These are phyloP conservation scores for Raphanus sativus DNA, from an alignment of 345 rosid species.

Conservation along the genomic window DNA sequence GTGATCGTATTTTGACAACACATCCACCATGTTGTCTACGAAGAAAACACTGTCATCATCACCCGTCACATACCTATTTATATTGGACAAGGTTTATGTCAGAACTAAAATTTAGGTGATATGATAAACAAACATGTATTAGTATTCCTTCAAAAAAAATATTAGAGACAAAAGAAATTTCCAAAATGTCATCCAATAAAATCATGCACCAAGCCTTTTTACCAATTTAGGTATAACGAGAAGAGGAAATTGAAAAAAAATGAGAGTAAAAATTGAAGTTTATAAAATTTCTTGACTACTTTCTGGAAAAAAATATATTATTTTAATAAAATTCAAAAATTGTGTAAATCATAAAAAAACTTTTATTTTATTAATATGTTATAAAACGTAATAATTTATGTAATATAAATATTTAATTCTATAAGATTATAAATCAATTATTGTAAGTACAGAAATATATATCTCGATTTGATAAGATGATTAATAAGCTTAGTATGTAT, in stretches of 20 bases:
- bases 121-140: background rate
- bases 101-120: background rate
- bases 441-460: background rate
- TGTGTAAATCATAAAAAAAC: background rate
- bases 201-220: background rate
- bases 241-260: background rate
- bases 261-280: background rate
- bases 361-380: too few relatives aligned
- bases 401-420: too few relatives aligned
- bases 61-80: slow-evolving; percentile 44
- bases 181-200: background rate
- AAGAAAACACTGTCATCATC: slow-evolving; percentile 61
- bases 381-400: too few relatives aligned
- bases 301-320: background rate
- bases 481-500: background rate
- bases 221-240: background rate
- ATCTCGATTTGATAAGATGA: background rate
- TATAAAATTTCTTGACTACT: background rate
- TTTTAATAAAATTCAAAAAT: too few relatives aligned
- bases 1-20: slow-evolving; percentile 30
- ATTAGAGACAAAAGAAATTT: background rate
- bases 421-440: background rate
- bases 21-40: slow-evolving; percentile 50
- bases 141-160: background rate
- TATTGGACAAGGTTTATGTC: background rate